Evolutionary conservation across 345 rosid species (phyloP).

Genomic region (Gossypium turneri): DNA sequence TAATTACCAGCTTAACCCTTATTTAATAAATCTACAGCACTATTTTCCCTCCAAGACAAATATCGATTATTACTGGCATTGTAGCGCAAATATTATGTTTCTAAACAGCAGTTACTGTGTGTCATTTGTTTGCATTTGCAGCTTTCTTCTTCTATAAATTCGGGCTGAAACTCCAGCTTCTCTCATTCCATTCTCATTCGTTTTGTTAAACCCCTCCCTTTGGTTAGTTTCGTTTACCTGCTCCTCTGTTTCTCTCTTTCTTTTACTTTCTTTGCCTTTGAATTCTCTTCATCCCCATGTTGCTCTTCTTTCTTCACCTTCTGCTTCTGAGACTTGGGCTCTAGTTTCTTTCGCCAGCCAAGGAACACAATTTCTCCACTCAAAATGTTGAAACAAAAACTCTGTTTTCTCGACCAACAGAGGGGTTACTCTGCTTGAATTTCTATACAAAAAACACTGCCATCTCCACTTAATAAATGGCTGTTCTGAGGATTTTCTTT

Average conservation of each 20-base stretch:
- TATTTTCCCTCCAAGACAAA: no score
- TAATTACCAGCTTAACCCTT: no score
- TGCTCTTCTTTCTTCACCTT: neutral
- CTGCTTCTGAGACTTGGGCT: neutral
- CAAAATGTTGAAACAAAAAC: neutral
- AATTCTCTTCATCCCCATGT: neutral
- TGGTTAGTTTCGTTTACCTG: constrained; percentile 18
- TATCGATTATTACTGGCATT: no score
- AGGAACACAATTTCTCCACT: neutral
- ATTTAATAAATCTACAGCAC: no score
- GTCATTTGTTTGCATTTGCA: neutral
- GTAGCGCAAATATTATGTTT: neutral
- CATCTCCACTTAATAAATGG: neutral
- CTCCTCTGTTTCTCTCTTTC: constrained; percentile 3
- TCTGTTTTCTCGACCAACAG: constrained; percentile 1
- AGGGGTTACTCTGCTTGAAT: neutral
- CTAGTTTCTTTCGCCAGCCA: no score
- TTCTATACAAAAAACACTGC: neutral
- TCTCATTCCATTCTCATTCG: constrained; percentile 11
- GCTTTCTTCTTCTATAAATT: constrained; percentile 18
- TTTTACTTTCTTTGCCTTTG: neutral
- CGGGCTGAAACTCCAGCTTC: neutral
- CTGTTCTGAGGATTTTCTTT: neutral
- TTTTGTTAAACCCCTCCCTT: neutral
- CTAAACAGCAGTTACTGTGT: neutral